These are phyloP conservation scores for Paramecium pentaurelia DNA, from an alignment of 73 alveolate genomes.

Conservation along the genomic window DNA sequence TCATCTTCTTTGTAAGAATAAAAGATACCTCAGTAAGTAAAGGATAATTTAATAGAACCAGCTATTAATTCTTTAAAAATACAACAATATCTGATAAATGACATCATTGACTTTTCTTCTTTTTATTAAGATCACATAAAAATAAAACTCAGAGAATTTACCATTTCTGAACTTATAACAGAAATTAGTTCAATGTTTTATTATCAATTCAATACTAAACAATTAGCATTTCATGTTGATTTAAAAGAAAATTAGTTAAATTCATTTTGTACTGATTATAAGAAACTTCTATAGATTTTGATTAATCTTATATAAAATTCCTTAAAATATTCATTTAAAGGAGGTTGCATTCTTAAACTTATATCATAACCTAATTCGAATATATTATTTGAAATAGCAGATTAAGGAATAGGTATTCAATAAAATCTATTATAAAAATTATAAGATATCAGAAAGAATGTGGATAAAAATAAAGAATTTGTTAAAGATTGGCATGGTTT, in stretches of 20 bases:
- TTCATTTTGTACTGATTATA: neutral
- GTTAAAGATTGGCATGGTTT: constrained; percentile 29
- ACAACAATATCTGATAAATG: neutral
- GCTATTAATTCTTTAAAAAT: constrained; percentile 4
- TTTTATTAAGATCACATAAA: neutral
- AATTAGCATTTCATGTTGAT: constrained; percentile 4
- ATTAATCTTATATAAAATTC: neutral
- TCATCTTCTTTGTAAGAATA: neutral
- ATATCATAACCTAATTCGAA: neutral
- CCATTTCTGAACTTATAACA: neutral
- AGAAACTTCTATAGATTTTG: neutral
- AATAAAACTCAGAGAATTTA: neutral
- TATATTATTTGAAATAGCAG: neutral
- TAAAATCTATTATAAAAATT: neutral
- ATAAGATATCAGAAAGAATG: neutral
- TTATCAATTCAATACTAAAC: neutral
- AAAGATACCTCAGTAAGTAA: neutral
- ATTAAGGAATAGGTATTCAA: constrained; percentile 20
- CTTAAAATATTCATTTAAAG: neutral
- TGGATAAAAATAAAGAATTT: neutral
- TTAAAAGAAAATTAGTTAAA: neutral
- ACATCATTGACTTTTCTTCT: neutral
- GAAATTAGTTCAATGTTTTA: neutral
- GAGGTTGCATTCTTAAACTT: neutral
- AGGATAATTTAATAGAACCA: constrained; percentile 20